These are phyloP conservation scores for Klebsormidium nitens DNA, from an alignment of 139 green algal species.

Conservation along the genomic window DNA sequence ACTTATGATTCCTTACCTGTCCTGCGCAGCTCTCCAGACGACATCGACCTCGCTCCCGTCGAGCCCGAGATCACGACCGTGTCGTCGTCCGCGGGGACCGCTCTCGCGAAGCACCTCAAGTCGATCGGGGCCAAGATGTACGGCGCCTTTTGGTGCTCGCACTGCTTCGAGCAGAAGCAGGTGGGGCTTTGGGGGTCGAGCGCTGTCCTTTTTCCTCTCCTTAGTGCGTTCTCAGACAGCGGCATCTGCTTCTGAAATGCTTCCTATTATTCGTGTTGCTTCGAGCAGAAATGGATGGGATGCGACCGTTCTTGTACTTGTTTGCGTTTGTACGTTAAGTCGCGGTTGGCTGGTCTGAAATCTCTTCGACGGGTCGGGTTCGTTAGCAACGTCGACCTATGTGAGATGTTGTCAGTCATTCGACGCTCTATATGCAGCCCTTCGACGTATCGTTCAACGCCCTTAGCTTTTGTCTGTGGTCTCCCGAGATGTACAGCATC, in stretches of 20 bases:
- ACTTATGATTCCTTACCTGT: no score
- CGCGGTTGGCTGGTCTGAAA: no score
- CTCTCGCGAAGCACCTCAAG: slow-evolving; percentile 59
- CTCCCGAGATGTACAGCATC: no score
- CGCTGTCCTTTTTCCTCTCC: slow-evolving; percentile 2
- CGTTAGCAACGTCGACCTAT: no score
- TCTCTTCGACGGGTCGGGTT: no score
- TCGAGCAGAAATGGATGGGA: neutral
- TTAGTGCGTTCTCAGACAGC: neutral
- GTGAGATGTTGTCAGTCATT: no score
- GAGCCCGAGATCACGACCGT: slow-evolving; percentile 37
- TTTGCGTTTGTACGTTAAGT: no score
- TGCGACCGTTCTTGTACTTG: neutral
- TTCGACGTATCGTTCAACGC: no score
- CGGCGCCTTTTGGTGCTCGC: slow-evolving; percentile 95
- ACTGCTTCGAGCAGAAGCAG: slow-evolving; percentile 93
- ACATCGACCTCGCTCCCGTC: slow-evolving; percentile 38
- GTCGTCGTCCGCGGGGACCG: slow-evolving; percentile 25
- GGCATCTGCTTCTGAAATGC: neutral
- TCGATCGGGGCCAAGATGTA: slow-evolving; percentile 87
- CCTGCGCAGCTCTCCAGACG: no score
- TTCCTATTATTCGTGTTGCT: neutral
- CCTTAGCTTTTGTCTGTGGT: no score
- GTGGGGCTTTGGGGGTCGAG: slow-evolving; percentile 1
- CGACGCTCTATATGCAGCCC: no score